These are phyloP conservation scores for Globisporangium megalacanthum DNA, from an alignment of 352 stramenopile genomes.

Conservation along the genomic window DNA sequence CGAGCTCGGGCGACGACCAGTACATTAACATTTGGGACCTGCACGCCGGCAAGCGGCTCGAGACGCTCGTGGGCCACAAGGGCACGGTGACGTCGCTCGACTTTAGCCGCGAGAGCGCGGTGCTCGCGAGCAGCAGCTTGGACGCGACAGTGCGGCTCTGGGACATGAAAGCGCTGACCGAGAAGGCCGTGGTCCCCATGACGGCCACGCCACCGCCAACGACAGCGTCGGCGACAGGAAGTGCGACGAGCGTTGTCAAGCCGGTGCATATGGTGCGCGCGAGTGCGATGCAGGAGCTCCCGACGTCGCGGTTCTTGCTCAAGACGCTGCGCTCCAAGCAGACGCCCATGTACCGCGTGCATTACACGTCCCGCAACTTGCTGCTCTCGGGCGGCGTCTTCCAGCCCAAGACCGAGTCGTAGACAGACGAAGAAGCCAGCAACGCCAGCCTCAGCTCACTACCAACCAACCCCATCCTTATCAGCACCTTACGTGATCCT, in stretches of 20 bases:
- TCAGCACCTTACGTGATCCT: not conserved
- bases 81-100: conserved; percentile 66
- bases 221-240: conserved; percentile 9
- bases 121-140: conserved; percentile 69
- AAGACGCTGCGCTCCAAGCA: conserved; percentile 85
- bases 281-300: conserved; percentile 44
- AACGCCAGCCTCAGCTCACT: not conserved
- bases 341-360: conserved; percentile 76
- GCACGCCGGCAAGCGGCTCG: conserved; percentile 79
- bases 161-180: conserved; percentile 77
- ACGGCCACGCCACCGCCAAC: conserved; percentile 20
- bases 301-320: conserved; percentile 67
- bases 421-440: conserved; percentile 2
- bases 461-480: not conserved
- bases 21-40: conserved; percentile 95
- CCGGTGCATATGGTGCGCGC: conserved; percentile 55
- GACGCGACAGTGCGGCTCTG: conserved; percentile 78
- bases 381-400: conserved; percentile 72
- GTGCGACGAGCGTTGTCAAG: conserved; percentile 28
- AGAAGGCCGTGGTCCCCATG: conserved; percentile 21
- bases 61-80: conserved; percentile 77
- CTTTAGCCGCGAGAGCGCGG: conserved; percentile 75
- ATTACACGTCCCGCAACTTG: conserved; percentile 80
- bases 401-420: conserved; percentile 48
- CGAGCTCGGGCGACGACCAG: conserved; percentile 79